phyloP scores from a whole-genome alignment of 2,329 filamentous ascomycete genomes.

The Cercospora sesami region DNA sequence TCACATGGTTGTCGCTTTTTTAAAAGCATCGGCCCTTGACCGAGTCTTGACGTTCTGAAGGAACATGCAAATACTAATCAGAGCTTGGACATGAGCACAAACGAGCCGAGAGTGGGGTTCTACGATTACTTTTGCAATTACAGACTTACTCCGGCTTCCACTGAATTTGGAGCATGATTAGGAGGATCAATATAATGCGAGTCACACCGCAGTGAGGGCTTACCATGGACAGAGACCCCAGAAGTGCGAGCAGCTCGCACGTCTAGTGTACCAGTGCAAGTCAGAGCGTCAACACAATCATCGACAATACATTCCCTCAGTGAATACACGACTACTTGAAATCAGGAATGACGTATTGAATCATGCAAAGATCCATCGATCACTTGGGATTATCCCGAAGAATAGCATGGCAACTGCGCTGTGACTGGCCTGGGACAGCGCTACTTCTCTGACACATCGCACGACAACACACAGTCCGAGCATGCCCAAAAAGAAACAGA shows the following conservation, averaged over 20 bases:
- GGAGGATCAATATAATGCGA: background rate
- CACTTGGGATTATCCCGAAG: background rate
- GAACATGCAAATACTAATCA: background rate
- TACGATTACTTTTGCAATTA: background rate
- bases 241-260: background rate
- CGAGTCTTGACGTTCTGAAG: background rate
- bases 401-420: background rate
- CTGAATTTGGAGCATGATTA: background rate
- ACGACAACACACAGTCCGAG: background rate
- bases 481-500: background rate
- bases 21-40: background rate
- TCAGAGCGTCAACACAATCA: background rate
- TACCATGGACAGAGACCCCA: background rate
- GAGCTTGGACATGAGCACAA: background rate
- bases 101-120: background rate
- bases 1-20: background rate
- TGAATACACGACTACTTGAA: too few species aligned
- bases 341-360: background rate
- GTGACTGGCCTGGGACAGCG: background rate
- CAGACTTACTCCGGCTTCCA: background rate
- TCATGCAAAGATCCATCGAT: background rate
- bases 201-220: background rate
- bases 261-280: background rate
- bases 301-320: background rate
- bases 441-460: background rate